Conservation (phyloP, 164 flowering plant species). For the Stephania japonica region DNA sequence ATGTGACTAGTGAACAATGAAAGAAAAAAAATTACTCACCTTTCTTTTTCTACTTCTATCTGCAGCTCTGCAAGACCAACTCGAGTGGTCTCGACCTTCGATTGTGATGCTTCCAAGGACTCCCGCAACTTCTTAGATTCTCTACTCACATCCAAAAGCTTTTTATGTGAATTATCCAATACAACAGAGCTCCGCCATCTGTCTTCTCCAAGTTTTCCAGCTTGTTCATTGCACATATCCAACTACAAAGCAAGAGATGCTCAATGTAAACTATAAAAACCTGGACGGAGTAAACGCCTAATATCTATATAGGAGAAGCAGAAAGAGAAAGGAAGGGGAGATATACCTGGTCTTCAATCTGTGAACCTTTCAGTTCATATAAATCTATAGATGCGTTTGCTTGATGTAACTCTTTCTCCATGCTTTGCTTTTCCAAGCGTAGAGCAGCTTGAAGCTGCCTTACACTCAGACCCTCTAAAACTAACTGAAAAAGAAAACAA, state of each 20-base stretch:
- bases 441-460: slow-evolving; percentile 57
- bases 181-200: slow-evolving; percentile 37
- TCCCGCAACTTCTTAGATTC: slow-evolving; percentile 49
- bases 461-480: slow-evolving; percentile 66
- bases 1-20: no score
- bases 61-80: slow-evolving; percentile 40
- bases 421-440: slow-evolving; percentile 41
- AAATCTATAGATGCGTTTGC: slow-evolving; percentile 47
- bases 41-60: slow-evolving; percentile 69
- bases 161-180: slow-evolving; percentile 51
- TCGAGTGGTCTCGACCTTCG: slow-evolving; percentile 48
- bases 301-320: neutral
- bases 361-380: slow-evolving; percentile 43
- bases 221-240: slow-evolving; percentile 57
- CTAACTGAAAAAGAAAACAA: slow-evolving; percentile 54
- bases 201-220: slow-evolving; percentile 64
- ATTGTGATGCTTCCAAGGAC: slow-evolving; percentile 49
- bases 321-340: neutral
- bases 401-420: slow-evolving; percentile 58
- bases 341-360: slow-evolving; percentile 80
- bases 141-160: slow-evolving; percentile 46
- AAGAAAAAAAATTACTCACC: slow-evolving; percentile 30
- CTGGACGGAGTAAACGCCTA: neutral
- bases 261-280: neutral
- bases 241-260: slow-evolving; percentile 41